These are phyloP conservation scores for Trichoderma sp. DNA, from an alignment of 2,329 filamentous ascomycete genomes.

Conservation along the genomic window DNA sequence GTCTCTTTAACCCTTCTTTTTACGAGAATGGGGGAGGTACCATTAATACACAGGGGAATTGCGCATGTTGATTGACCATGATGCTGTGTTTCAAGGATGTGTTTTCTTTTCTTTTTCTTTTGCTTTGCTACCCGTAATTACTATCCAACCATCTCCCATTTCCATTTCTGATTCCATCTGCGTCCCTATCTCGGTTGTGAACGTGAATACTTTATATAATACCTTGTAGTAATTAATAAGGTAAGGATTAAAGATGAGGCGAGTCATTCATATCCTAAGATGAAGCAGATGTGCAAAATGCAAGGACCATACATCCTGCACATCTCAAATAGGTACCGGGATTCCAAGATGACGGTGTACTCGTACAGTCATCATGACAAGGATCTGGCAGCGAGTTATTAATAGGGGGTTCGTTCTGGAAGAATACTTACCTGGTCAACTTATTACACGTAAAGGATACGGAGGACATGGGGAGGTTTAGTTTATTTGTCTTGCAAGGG, in stretches of 20 bases:
- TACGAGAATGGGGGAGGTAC: slow-evolving; percentile 21
- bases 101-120: not conserved
- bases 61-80: not conserved
- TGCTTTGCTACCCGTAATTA: not conserved
- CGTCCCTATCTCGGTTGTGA: not conserved
- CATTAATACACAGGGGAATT: slow-evolving; percentile 24
- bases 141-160: not conserved
- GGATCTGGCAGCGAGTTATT: not conserved
- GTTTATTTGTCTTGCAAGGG: not conserved
- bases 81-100: not conserved
- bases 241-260: not conserved
- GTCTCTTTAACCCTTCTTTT: not conserved
- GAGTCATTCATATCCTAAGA: not conserved
- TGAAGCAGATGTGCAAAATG: not conserved
- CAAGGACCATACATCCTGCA: not conserved
- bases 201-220: not conserved
- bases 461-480: not conserved
- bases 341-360: not conserved
- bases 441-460: not conserved
- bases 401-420: not conserved
- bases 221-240: not conserved
- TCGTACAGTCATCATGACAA: not conserved
- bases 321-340: not conserved
- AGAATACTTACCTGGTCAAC: not conserved
- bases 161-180: not conserved